Percentiles rank a stretch among this genome's conserved stretches.
phyloP scores from a whole-genome alignment of 768 basidiomycete species.

The Lanmaoa rubissima region DNA sequence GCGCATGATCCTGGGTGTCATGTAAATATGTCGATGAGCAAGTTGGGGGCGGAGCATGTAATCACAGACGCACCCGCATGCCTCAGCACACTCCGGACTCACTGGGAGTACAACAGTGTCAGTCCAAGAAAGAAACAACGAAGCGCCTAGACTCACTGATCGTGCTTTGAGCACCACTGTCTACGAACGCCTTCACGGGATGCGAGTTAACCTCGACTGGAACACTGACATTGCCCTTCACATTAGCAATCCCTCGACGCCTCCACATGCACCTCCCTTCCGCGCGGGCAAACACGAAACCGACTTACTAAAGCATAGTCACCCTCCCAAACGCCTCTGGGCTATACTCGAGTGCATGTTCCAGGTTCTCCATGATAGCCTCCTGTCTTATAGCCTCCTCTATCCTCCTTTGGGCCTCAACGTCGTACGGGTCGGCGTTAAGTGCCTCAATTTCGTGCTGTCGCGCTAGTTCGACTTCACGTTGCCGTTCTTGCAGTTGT shows the following conservation, averaged over 20 bases:
- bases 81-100: constrained; percentile 89
- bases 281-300: not conserved
- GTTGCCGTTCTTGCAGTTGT: constrained; percentile 56
- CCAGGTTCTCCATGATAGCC: constrained; percentile 88
- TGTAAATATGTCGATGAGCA: constrained; percentile 1
- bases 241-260: constrained; percentile 11
- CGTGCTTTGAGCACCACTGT: constrained; percentile 95
- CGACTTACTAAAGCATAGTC: constrained; percentile 90
- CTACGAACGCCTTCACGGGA: constrained; percentile 94
- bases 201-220: constrained; percentile 89
- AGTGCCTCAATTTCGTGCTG: constrained; percentile 64
- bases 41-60: no score
- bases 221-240: constrained; percentile 49
- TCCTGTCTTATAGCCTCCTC: constrained; percentile 91
- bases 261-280: not conserved
- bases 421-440: constrained; percentile 86
- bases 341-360: constrained; percentile 90
- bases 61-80: constrained; percentile 68
- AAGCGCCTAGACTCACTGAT: constrained; percentile 64
- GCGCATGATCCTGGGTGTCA: constrained; percentile 74
- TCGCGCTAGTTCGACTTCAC: constrained; percentile 50
- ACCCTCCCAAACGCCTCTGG: constrained; percentile 94
- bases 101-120: constrained; percentile 43
- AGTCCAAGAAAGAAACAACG: not conserved
- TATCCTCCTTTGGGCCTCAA: constrained; percentile 90